Base-by-base conservation (phyloP, 2,329 filamentous ascomycete genomes). In the Monosporascus sp. region DNA sequence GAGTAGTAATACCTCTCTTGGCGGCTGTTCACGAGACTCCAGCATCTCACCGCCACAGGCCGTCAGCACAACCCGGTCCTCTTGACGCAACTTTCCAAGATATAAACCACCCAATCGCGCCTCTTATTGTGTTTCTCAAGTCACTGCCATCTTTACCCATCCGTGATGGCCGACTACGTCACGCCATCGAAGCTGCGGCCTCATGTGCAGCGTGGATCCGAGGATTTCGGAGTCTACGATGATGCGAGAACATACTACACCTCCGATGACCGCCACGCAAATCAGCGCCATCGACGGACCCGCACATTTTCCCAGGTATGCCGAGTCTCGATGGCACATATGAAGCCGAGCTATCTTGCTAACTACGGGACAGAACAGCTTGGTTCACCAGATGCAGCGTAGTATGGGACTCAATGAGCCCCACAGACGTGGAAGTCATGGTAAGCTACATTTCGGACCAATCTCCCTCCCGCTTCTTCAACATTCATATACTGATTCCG, bases 201-300 rank as follows among this genome's bases (percentile, higher is more conserved):
- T 22, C 55, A 55, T 18, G 58, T 56, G 58, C 39, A 60, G 55
- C 49, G 69, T 22, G 43, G 70, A 41, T 77, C 74, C 7, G 70
- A 73, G 48, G 77, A 82, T 54, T 67, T 64, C 50, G 68, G 72
- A 31, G 74, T 82, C 47, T 83, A 72, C 58, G 79, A 81, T 55
- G 79, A 82, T 69, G 81, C 81, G 54, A 76, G 74, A 63, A 83
- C 80, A 24, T 84, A 84, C 64, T 84, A 84, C 58, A 70, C 77
- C 37, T 76, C 78, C 24, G 80, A 82, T 37, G 77, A 80, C 51
- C 77, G 80, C 51, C 77, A 81, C 58, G 68, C 68, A 52, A 75
- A 77, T 59, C 75, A 75, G 35, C 70, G 70, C 49, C 78, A 79
- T 22, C 69, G 72, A 41, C 75, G 81, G 49, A 80, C 77, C 18